phyloP scores from a whole-genome alignment of 2,329 filamentous ascomycete genomes.

The Dothideomycetes sp. region DNA sequence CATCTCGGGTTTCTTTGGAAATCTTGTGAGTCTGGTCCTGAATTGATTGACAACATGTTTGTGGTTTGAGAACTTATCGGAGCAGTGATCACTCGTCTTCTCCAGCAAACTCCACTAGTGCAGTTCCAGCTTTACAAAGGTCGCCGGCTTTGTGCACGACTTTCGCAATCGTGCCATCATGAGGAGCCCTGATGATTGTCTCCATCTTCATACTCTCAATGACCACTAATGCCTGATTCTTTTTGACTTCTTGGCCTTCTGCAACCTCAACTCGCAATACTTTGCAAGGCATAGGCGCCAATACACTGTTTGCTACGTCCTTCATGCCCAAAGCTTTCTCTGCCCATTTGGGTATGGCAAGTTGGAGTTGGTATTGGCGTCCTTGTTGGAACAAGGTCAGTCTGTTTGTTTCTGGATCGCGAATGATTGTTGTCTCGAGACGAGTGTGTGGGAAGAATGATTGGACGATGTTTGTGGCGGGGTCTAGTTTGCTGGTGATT shows the following conservation, averaged over 20 bases:
- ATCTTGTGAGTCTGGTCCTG: too few species aligned
- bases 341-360: constrained; percentile 63
- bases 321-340: constrained; percentile 79
- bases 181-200: constrained; percentile 43
- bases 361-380: constrained; percentile 46
- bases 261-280: constrained; percentile 80
- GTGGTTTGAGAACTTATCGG: too few species aligned
- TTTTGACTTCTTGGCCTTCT: constrained; percentile 72
- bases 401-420: constrained; percentile 42
- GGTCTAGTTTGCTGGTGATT: constrained; percentile 41
- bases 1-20: too few species aligned
- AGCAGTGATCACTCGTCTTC: too few species aligned
- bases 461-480: constrained; percentile 45
- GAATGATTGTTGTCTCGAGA: constrained; percentile 68
- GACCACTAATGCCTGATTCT: constrained; percentile 79
- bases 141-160: constrained; percentile 42
- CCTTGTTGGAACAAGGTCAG: constrained; percentile 65
- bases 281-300: constrained; percentile 96
- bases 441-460: constrained; percentile 77
- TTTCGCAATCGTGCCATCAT: constrained; percentile 38
- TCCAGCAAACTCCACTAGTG: constrained; percentile 37
- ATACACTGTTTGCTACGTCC: constrained; percentile 70
- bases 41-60: too few species aligned
- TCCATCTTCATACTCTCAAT: constrained; percentile 49
- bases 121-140: constrained; percentile 39